Percentiles rank a stretch among this genome's conserved stretches.
phyloP scores from a whole-genome alignment of 1,284 basidiomycete genomes.

The Cutaneotrichosporon dermatis region DNA sequence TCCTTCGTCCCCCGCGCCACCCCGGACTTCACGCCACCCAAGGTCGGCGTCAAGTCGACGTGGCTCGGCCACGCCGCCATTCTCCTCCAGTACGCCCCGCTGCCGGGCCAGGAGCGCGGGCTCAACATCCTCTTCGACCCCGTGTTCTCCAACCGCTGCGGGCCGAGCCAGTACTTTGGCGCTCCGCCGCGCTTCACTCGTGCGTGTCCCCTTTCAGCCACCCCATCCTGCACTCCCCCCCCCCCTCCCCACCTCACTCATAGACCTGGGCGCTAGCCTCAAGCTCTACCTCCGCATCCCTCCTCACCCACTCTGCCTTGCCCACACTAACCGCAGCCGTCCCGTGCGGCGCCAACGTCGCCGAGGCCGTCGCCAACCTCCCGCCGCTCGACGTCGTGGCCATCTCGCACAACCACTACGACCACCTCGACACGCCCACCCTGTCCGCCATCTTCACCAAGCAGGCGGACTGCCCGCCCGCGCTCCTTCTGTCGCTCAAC shows the following conservation, averaged over 20 bases:
- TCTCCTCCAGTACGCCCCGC: constrained; percentile 57
- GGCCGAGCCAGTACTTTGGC: constrained; percentile 56
- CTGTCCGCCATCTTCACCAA: constrained; percentile 47
- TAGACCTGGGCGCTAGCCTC: too few relatives aligned
- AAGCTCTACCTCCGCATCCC: too few relatives aligned
- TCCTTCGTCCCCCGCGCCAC: constrained; percentile 9
- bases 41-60: constrained; percentile 57
- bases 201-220: constrained; percentile 30
- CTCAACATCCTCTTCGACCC: constrained; percentile 67
- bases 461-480: constrained; percentile 35
- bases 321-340: constrained; percentile 46
- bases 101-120: constrained; percentile 51
- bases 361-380: constrained; percentile 53
- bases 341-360: constrained; percentile 49
- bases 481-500: constrained; percentile 65
- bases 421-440: constrained; percentile 60
- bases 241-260: too few relatives aligned
- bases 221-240: too few relatives aligned
- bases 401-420: constrained; percentile 63
- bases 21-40: constrained; percentile 9
- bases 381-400: constrained; percentile 64
- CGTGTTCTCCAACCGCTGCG: constrained; percentile 62
- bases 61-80: constrained; percentile 71
- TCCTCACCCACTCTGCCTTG: too few relatives aligned
- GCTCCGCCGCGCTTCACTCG: constrained; percentile 58